These are phyloP conservation scores for Hemerocallis citrina DNA, from an alignment of 106 monocot genomes.

Conservation along the genomic window DNA sequence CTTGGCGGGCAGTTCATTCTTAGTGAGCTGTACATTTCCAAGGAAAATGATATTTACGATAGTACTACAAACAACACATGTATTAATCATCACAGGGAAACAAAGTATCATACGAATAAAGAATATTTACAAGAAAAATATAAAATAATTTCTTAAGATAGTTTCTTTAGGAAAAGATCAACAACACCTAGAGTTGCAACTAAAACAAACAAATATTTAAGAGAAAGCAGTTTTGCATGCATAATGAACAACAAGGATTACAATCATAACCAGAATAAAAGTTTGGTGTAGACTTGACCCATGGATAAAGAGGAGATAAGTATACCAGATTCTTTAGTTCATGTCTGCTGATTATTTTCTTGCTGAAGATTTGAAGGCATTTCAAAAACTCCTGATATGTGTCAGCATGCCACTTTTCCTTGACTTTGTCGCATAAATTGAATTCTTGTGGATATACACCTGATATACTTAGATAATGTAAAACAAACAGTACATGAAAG, in stretches of 20 bases:
- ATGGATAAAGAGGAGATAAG: background rate
- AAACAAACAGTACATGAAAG: too few species aligned
- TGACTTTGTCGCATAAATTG: slow-evolving; percentile 79
- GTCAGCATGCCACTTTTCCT: slow-evolving; percentile 66
- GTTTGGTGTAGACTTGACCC: too few species aligned
- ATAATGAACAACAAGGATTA: background rate
- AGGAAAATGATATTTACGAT: background rate
- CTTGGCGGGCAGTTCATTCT: background rate
- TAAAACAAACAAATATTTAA: background rate
- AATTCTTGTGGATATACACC: slow-evolving; percentile 74
- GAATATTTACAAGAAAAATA: background rate
- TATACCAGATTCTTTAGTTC: slow-evolving; percentile 88
- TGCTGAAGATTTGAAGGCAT: slow-evolving; percentile 86
- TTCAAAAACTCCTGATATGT: slow-evolving; percentile 93
- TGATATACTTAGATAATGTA: slow-evolving; percentile 13
- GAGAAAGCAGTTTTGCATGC: background rate
- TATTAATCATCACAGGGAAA: background rate
- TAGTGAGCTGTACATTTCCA: background rate
- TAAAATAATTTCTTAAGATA: background rate
- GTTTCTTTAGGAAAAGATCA: too few species aligned
- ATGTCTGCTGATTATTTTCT: slow-evolving; percentile 72
- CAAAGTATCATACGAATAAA: background rate
- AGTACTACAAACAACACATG: background rate
- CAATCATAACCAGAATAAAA: background rate
- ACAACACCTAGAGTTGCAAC: background rate